Conservation (phyloP, 208 protist species). For the Trichomonas vaginalis region DNA sequence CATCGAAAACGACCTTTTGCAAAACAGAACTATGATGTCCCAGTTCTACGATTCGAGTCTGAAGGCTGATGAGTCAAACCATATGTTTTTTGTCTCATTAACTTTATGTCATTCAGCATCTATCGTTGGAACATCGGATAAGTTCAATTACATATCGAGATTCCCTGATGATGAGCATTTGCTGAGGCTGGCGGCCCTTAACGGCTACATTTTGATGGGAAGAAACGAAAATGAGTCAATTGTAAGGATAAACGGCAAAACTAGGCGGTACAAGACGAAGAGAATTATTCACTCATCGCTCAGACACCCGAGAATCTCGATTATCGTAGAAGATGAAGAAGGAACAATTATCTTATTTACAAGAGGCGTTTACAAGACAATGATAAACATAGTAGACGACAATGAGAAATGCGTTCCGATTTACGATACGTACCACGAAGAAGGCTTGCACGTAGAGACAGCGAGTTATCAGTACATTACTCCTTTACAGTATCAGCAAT, state of each 20-base stretch:
- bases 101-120: background rate
- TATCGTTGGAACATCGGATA: background rate
- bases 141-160: background rate
- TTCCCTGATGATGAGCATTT: background rate
- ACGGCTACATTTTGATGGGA: background rate
- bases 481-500: background rate
- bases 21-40: background rate
- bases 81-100: background rate
- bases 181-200: background rate
- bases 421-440: background rate
- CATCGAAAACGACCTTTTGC: background rate
- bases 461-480: background rate
- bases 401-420: background rate
- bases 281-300: background rate
- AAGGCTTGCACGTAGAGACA: background rate
- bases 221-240: background rate
- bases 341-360: background rate
- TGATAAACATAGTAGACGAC: background rate
- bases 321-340: background rate
- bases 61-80: background rate
- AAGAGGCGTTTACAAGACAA: background rate
- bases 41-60: background rate
- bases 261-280: no score
- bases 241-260: background rate
- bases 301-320: background rate